Evolutionary conservation across 192 early-diverging fungal genomes (phyloP).

Genomic region (Phlyctochytrium planicorne): DNA sequence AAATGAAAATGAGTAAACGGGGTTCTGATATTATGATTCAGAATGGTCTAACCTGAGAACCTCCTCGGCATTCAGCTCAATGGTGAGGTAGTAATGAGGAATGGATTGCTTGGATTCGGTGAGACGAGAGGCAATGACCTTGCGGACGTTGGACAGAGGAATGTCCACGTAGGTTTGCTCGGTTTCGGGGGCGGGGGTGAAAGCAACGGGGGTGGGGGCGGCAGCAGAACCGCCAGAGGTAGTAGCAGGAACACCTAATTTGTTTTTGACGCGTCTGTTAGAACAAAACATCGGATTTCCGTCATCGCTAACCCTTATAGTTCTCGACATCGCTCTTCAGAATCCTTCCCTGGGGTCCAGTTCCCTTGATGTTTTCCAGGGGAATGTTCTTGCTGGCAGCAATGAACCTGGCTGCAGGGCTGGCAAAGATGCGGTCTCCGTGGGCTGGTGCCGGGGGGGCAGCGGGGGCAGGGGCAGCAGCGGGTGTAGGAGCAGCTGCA

Average conservation of each 20-base stretch:
- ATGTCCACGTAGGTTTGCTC: slow-evolving; percentile 42
- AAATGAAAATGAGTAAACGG: neutral
- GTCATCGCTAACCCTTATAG: too few relatives aligned
- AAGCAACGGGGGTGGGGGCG: slow-evolving; percentile 10
- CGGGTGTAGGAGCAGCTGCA: slow-evolving; percentile 21
- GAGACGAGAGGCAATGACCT: slow-evolving; percentile 57
- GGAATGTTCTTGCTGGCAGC: slow-evolving; percentile 82
- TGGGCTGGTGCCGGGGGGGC: slow-evolving; percentile 24
- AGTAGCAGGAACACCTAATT: slow-evolving; percentile 23
- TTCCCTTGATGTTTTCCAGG: slow-evolving; percentile 74
- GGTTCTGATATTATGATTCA: slow-evolving; percentile 14
- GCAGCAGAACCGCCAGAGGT: slow-evolving; percentile 11
- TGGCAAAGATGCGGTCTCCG: slow-evolving; percentile 74
- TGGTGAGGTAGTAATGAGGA: slow-evolving; percentile 68
- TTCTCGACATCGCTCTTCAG: slow-evolving; percentile 87
- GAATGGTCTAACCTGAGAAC: too few relatives aligned
- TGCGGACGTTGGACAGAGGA: slow-evolving; percentile 47
- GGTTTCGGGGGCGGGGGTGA: slow-evolving; percentile 31
- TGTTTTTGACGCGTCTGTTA: too few relatives aligned
- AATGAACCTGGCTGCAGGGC: slow-evolving; percentile 80
- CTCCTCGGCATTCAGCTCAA: slow-evolving; percentile 88
- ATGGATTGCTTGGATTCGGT: slow-evolving; percentile 53
- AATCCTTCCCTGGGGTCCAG: slow-evolving; percentile 89
- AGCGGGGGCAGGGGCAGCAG: slow-evolving; percentile 44
- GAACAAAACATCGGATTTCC: neutral